Evolutionary conservation across 139 green algal genomes (phyloP).

Genomic region (Mychonastes homosphaera): DNA sequence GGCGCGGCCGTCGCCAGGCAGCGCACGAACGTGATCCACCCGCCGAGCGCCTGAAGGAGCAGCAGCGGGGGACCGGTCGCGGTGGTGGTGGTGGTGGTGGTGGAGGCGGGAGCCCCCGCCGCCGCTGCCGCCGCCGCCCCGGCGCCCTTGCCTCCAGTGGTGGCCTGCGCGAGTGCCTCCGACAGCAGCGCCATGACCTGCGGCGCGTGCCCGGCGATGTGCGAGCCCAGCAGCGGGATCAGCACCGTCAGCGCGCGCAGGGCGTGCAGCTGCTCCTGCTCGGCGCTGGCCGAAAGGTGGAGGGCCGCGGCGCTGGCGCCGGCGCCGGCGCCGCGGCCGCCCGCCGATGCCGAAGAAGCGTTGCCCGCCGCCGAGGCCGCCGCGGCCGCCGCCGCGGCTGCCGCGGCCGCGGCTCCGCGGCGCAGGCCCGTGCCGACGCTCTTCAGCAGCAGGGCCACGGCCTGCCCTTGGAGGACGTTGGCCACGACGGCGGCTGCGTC

Average conservation of each 20-base stretch:
- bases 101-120: constrained; percentile 12
- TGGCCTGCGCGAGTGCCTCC: constrained; percentile 20
- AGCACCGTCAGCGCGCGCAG: constrained; percentile 22
- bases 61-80: neutral
- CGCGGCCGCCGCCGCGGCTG: neutral
- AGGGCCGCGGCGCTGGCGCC: neutral
- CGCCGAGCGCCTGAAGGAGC: constrained; percentile 22
- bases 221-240: constrained; percentile 17
- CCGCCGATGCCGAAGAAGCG: neutral
- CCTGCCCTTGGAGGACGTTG: constrained; percentile 25
- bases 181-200: constrained; percentile 45
- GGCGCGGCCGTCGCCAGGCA: constrained; percentile 23
- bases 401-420: neutral
- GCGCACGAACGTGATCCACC: constrained; percentile 22
- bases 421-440: constrained; percentile 12
- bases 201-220: constrained; percentile 24
- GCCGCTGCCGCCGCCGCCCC: constrained; percentile 35
- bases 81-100: neutral
- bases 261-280: constrained; percentile 22
- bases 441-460: constrained; percentile 27
- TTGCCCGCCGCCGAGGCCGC: neutral
- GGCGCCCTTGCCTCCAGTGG: neutral
- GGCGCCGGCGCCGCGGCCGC: no score
- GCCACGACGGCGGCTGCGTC: no score
- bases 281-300: neutral